phyloP scores from a whole-genome alignment of 2,329 filamentous ascomycete species.

The Curvularia eragrostidis region DNA sequence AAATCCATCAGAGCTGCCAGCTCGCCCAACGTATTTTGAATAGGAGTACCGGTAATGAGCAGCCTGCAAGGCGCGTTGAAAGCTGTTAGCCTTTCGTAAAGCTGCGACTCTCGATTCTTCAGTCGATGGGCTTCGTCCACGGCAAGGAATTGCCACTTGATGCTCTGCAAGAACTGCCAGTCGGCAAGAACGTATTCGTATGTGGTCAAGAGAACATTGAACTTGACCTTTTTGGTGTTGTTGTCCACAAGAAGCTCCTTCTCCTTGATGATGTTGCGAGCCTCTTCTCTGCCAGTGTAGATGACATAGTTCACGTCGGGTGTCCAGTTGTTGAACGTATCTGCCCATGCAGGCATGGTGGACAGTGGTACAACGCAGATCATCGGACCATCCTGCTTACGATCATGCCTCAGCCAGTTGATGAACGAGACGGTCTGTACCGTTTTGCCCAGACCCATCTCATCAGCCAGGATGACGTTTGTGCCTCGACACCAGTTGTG shows the following conservation, averaged over 20 bases:
- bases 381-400: slow-evolving; percentile 90
- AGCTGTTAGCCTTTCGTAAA: slow-evolving; percentile 83
- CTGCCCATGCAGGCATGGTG: slow-evolving; percentile 97
- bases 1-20: slow-evolving; percentile 94
- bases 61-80: slow-evolving; percentile 89
- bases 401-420: slow-evolving; percentile 92
- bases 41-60: slow-evolving; percentile 94
- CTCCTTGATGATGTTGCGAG: slow-evolving; percentile 85
- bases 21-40: slow-evolving; percentile 96
- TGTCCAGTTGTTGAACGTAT: slow-evolving; percentile 96
- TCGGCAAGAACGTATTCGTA: slow-evolving; percentile 96
- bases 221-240: slow-evolving; percentile 88
- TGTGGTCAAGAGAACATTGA: slow-evolving; percentile 96
- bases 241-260: slow-evolving; percentile 87
- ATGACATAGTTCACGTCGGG: slow-evolving; percentile 97
- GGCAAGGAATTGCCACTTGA: slow-evolving; percentile 97
- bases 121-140: slow-evolving; percentile 96
- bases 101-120: slow-evolving; percentile 93
- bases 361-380: slow-evolving; percentile 96
- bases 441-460: slow-evolving; percentile 98
- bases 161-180: slow-evolving; percentile 79
- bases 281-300: slow-evolving; percentile 87
- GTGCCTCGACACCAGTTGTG: slow-evolving; percentile 95
- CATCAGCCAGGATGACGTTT: slow-evolving; percentile 96
- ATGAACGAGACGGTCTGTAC: slow-evolving; percentile 97